Evolutionary conservation across 305 asterid genomes (phyloP), one percentile per base, ranked within the genome.

Genomic region (Solanum chacoense): DNA sequence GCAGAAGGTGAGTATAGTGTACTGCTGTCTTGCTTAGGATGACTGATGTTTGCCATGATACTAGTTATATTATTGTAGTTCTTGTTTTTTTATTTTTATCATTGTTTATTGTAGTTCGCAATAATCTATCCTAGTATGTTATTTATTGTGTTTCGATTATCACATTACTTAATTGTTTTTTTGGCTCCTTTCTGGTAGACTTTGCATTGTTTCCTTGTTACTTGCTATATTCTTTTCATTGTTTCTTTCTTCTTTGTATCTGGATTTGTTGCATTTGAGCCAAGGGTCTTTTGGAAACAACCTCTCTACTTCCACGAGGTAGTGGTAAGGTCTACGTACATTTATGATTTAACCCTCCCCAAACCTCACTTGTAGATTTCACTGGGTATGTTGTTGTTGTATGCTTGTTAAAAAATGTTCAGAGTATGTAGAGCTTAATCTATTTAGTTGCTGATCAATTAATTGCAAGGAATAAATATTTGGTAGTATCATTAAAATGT

Each of bases 401-500:
- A 28, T 81, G 71, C 38, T 81, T 10, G 69, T 29, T 50, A 8
- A 31, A 40, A 40, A 37, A 37, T 90, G 78, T 11, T 85, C 3
- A 9, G 18, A 42, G 18, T 16, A 16, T 28, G 38, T 42, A 81
- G 71, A 42, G 69, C 86, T 42, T 42, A 14, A 45, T 77, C 55
- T 77, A 77, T 65, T 37, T 78, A 7, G 31, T 85, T 88, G 74
- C 72, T 71, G 32, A 38, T 37, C 65, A 87, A 59, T 37, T 65
- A 42, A 81, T 84, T 42, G 29, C 80, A 71, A 35, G 71, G 85
- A 59, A 86, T 92, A 75, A 80, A 90, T 90, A 38, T 79, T 59
- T 77, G 76, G 67, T 74, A 87, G 77, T 73, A 72, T 74, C 50
- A 42, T 28, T 40, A 42, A 10, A 45, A 42, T 81, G 38, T 28